phyloP scores from a whole-genome alignment of 176 grass and related monocot species.

The Eragrostis nindensis region DNA sequence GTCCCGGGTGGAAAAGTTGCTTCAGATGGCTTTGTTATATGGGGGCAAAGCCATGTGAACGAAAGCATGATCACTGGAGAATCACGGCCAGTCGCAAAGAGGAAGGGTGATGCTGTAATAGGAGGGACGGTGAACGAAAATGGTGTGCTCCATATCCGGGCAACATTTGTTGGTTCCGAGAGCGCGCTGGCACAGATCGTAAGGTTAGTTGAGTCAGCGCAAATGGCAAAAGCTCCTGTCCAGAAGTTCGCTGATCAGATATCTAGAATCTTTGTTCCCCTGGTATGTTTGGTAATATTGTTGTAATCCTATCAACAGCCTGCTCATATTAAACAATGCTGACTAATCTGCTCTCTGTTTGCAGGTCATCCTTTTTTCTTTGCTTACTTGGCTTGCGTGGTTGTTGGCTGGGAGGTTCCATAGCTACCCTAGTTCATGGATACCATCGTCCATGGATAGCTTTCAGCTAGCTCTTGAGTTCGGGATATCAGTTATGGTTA shows the following conservation, averaged over 20 bases:
- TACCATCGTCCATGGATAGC: constrained; percentile 90
- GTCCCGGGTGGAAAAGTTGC: constrained; percentile 85
- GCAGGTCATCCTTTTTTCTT: constrained; percentile 78
- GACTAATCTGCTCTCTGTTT: constrained; percentile 36
- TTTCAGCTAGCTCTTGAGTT: constrained; percentile 97
- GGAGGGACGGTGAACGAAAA: constrained; percentile 96
- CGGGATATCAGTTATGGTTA: constrained; percentile 98
- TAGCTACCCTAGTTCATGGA: constrained; percentile 78
- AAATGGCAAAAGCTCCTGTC: constrained; percentile 97
- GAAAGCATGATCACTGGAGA: constrained; percentile 99
- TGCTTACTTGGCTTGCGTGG: constrained; percentile 85
- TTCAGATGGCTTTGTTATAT: constrained; percentile 89
- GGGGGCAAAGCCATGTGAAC: constrained; percentile 97
- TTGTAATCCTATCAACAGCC: not conserved
- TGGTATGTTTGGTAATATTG: constrained; percentile 54
- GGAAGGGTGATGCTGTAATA: constrained; percentile 84
- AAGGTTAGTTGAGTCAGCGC: constrained; percentile 83
- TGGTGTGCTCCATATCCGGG: constrained; percentile 84
- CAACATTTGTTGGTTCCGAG: constrained; percentile 92
- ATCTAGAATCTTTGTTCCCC: constrained; percentile 87
- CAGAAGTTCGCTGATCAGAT: constrained; percentile 96
- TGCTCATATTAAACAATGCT: constrained; percentile 6
- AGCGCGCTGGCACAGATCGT: constrained; percentile 90
- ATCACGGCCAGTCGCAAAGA: constrained; percentile 84
- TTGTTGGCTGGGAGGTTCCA: constrained; percentile 79